These are phyloP conservation scores for Cyberlindnera galapagoensis DNA, from an alignment of 805 yeast genomes.

Conservation along the genomic window DNA sequence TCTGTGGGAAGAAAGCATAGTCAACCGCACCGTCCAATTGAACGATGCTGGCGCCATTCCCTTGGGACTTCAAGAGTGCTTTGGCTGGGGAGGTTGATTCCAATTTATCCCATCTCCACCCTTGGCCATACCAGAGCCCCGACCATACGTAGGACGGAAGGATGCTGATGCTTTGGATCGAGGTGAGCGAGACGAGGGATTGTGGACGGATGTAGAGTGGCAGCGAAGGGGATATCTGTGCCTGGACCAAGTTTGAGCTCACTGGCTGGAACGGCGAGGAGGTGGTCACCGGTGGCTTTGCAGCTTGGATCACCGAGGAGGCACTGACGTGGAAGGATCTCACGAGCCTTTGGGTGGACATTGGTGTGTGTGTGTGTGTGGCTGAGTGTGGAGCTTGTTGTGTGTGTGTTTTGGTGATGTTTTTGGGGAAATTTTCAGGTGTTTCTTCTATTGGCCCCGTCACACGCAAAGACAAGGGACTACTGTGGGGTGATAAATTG, in stretches of 20 bases:
- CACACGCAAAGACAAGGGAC: too few relatives aligned
- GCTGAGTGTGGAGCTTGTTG: not conserved
- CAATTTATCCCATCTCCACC: conserved; percentile 40
- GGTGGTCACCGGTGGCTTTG: too few relatives aligned
- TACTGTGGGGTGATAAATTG: too few relatives aligned
- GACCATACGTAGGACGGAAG: conserved; percentile 1
- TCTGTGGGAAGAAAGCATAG: conserved; percentile 50
- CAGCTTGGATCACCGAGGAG: too few relatives aligned
- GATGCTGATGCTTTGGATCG: conserved; percentile 3
- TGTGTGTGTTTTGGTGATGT: not conserved
- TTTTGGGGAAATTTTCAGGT: too few relatives aligned
- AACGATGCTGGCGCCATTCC: conserved; percentile 20
- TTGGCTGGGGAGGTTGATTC: conserved; percentile 28
- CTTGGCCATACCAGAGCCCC: conserved; percentile 15
- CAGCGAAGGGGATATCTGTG: conserved; percentile 53
- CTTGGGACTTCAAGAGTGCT: conserved; percentile 10
- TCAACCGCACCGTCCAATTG: conserved; percentile 52
- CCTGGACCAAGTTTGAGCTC: conserved; percentile 40
- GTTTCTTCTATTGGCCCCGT: too few relatives aligned
- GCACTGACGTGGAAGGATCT: too few relatives aligned
- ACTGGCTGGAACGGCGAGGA: too few relatives aligned
- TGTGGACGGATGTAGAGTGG: conserved; percentile 45
- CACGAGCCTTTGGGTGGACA: too few relatives aligned
- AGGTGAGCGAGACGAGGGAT: conserved; percentile 39
- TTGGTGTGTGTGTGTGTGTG: conserved; percentile 17